Evolutionary conservation across 2,329 filamentous ascomycete genomes (phyloP).

Genomic region (Torrubiella hemipterigena): DNA sequence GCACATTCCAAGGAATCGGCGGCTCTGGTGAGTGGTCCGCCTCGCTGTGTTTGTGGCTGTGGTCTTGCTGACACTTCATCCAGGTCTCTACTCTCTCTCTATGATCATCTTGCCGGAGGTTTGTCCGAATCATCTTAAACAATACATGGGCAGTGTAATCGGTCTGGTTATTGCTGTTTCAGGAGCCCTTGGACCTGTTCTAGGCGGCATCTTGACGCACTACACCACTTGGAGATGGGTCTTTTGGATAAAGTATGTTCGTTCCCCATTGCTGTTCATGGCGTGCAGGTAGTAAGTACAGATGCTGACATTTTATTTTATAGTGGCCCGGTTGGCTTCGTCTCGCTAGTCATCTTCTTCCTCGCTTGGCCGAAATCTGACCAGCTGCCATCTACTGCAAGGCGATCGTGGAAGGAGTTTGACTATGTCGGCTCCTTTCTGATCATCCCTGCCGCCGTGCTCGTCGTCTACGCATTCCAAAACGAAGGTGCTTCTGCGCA

Average conservation of each 20-base stretch:
- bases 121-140: constrained; percentile 24
- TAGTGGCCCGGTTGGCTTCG: constrained; percentile 37
- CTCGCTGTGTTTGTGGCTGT: constrained; percentile 4
- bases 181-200: constrained; percentile 37
- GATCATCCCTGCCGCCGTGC: constrained; percentile 37
- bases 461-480: constrained; percentile 48
- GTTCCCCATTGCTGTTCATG: too few species aligned
- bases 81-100: constrained; percentile 38
- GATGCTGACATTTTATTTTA: too few species aligned
- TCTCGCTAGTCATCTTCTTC: constrained; percentile 34
- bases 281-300: too few species aligned
- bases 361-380: constrained; percentile 33
- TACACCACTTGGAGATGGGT: constrained; percentile 41
- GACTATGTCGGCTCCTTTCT: constrained; percentile 43
- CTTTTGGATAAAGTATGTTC: constrained; percentile 52
- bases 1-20: constrained; percentile 31
- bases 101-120: constrained; percentile 44
- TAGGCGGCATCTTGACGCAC: constrained; percentile 39
- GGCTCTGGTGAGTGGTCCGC: constrained; percentile 28
- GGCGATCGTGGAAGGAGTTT: constrained; percentile 33
- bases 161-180: constrained; percentile 35
- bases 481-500: constrained; percentile 24
- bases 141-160: constrained; percentile 32
- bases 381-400: constrained; percentile 25
- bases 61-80: background rate